These are phyloP conservation scores for Leccinellum luteum DNA, from an alignment of 768 basidiomycete genomes.

Conservation along the genomic window DNA sequence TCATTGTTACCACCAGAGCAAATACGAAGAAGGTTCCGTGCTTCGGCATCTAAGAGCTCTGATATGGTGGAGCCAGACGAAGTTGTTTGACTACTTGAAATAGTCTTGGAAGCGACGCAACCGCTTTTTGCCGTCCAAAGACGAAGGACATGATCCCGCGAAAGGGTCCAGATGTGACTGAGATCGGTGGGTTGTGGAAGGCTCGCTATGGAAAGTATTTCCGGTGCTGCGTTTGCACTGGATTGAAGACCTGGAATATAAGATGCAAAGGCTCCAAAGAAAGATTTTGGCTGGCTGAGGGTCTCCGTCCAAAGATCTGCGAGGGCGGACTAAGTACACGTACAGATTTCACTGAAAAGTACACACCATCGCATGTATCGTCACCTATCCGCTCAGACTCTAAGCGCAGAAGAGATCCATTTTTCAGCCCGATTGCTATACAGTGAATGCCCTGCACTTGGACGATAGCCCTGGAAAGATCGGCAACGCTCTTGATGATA, in stretches of 20 bases:
- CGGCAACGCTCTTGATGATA: slow-evolving; percentile 52
- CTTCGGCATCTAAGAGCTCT: slow-evolving; percentile 56
- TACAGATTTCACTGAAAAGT: slow-evolving; percentile 5
- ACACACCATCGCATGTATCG: slow-evolving; percentile 58
- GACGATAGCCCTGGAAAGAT: slow-evolving; percentile 45
- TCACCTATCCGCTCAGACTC: slow-evolving; percentile 60
- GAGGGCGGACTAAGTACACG: slow-evolving; percentile 9
- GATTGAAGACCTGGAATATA: slow-evolving; percentile 57
- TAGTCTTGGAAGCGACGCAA: slow-evolving; percentile 61
- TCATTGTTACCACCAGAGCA: slow-evolving; percentile 48
- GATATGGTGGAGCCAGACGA: slow-evolving; percentile 34
- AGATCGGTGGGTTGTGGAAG: slow-evolving; percentile 76
- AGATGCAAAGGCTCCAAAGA: slow-evolving; percentile 64
- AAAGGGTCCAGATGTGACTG: slow-evolving; percentile 77
- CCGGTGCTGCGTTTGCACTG: slow-evolving; percentile 44
- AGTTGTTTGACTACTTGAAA: slow-evolving; percentile 40
- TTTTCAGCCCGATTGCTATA: slow-evolving; percentile 58
- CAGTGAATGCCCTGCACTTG: slow-evolving; percentile 67
- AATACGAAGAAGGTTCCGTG: slow-evolving; percentile 63
- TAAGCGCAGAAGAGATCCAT: slow-evolving; percentile 65
- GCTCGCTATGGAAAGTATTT: slow-evolving; percentile 70
- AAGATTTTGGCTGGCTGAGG: slow-evolving; percentile 59
- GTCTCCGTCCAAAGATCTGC: slow-evolving; percentile 74
- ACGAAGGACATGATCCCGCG: slow-evolving; percentile 80
- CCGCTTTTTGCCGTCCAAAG: slow-evolving; percentile 80